Conservation (phyloP, 805 yeast genomes). For the Nakazawaea ishiwadae region DNA sequence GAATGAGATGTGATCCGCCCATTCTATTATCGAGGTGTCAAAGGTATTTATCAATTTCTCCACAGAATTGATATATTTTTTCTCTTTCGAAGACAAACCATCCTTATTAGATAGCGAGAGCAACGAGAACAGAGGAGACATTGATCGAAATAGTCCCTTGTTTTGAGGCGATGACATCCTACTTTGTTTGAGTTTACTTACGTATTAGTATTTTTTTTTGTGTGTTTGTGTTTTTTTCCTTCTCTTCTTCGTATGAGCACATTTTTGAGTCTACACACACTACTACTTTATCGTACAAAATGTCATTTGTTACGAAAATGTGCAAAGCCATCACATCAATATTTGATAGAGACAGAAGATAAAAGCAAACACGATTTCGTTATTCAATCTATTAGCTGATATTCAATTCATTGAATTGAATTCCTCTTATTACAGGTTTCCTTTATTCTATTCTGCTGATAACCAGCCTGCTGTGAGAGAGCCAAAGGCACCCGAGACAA, state of each 20-base stretch:
- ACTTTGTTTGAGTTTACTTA: background rate
- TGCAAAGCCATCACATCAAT: too few species aligned
- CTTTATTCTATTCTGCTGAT: background rate
- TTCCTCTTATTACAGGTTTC: slow-evolving; percentile 1
- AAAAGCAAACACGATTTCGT: background rate
- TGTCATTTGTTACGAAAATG: too few species aligned
- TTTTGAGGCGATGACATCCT: slow-evolving; percentile 27
- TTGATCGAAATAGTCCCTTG: slow-evolving; percentile 18
- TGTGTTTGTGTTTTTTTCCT: background rate
- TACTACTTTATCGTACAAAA: too few species aligned
- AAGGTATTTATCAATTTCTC: slow-evolving; percentile 71
- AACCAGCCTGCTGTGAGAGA: background rate
- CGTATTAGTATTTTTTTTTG: background rate
- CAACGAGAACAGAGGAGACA: slow-evolving; percentile 25
- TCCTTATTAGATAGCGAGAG: slow-evolving; percentile 11
- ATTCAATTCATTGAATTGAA: slow-evolving; percentile 7
- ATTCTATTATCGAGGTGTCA: slow-evolving; percentile 74
- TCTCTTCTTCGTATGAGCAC: too few species aligned
- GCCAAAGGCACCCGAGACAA: background rate
- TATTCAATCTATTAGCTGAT: background rate
- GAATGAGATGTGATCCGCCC: slow-evolving; percentile 98
- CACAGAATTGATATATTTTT: slow-evolving; percentile 60
- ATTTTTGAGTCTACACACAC: too few species aligned
- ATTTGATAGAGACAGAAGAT: too few species aligned
- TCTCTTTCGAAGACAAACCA: slow-evolving; percentile 55